Evolutionary conservation across 441 rosid genomes (phyloP).

Genomic region (Capsella rubella): DNA sequence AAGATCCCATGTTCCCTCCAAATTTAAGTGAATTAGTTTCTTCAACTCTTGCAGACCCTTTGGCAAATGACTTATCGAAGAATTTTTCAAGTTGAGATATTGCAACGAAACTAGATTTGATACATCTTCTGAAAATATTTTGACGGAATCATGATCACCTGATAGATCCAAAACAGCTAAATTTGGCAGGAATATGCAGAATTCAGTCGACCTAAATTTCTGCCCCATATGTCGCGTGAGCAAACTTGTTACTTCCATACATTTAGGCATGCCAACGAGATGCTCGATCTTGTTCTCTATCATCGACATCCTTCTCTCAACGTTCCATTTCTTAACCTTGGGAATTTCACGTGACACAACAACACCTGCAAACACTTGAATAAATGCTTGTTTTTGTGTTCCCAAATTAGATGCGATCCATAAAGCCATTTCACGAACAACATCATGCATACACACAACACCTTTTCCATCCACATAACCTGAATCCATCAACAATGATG

Average conservation of each 20-base stretch:
- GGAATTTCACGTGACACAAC: not conserved
- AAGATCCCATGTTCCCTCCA: not conserved
- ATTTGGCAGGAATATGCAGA: slow-evolving; percentile 35
- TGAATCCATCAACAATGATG: slow-evolving; percentile 9
- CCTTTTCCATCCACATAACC: not conserved
- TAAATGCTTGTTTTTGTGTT: not conserved
- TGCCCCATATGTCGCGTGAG: not conserved
- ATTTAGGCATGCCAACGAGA: slow-evolving; percentile 4
- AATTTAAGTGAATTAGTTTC: slow-evolving; percentile 4
- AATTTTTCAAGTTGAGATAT: slow-evolving; percentile 23
- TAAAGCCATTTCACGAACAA: slow-evolving; percentile 53
- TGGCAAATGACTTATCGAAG: not conserved
- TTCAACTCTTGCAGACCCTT: not conserved
- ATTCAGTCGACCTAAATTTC: not conserved
- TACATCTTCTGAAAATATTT: slow-evolving; percentile 1
- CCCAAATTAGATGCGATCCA: slow-evolving; percentile 45
- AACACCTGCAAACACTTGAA: not conserved
- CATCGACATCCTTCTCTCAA: slow-evolving; percentile 35
- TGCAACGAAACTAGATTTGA: slow-evolving; percentile 23
- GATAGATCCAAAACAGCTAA: slow-evolving; percentile 33
- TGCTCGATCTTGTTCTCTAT: not conserved
- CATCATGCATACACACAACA: slow-evolving; percentile 49
- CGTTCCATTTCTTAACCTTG: slow-evolving; percentile 7
- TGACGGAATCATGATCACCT: not conserved
- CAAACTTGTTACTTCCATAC: slow-evolving; percentile 26